A percentile compares a stretch with the other conserved stretches of the same genome.
These are phyloP conservation scores for Candida parachauliodes DNA, from an alignment of 805 yeast species.

Conservation along the genomic window DNA sequence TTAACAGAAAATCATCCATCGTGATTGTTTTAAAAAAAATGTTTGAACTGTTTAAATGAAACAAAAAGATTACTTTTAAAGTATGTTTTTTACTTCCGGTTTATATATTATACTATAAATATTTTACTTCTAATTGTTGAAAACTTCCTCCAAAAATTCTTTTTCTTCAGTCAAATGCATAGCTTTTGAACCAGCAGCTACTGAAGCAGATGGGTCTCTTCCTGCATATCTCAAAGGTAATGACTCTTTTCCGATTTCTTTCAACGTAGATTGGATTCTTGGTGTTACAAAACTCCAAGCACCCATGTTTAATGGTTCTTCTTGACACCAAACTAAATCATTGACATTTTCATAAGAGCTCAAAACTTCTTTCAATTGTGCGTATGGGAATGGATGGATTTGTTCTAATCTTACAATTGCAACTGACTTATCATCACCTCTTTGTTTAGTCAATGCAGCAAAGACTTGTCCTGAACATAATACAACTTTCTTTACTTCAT, in stretches of 20 bases:
- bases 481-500: slow-evolving; percentile 83
- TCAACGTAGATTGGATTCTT: slow-evolving; percentile 73
- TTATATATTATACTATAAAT: too few species aligned
- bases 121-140: too few species aligned
- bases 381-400: slow-evolving; percentile 98
- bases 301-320: slow-evolving; percentile 98
- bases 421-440: slow-evolving; percentile 79
- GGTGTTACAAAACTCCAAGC: slow-evolving; percentile 77
- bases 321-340: slow-evolving; percentile 96
- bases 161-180: slow-evolving; percentile 88
- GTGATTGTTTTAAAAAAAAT: too few species aligned
- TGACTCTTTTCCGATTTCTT: slow-evolving; percentile 68
- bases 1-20: too few species aligned
- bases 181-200: slow-evolving; percentile 94
- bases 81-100: too few species aligned
- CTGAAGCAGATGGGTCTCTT: slow-evolving; percentile 96
- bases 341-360: slow-evolving; percentile 75
- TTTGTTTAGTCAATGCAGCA: slow-evolving; percentile 86
- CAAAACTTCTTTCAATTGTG: slow-evolving; percentile 82
- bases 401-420: slow-evolving; percentile 91
- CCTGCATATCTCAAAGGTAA: slow-evolving; percentile 79
- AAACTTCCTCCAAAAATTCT: slow-evolving; percentile 77
- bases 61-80: too few species aligned
- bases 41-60: too few species aligned
- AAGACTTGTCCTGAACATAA: slow-evolving; percentile 91